Base-by-base conservation (phyloP, 495 filamentous ascomycete genomes). In the Aspergillus sclerotiicarbonarius region DNA sequence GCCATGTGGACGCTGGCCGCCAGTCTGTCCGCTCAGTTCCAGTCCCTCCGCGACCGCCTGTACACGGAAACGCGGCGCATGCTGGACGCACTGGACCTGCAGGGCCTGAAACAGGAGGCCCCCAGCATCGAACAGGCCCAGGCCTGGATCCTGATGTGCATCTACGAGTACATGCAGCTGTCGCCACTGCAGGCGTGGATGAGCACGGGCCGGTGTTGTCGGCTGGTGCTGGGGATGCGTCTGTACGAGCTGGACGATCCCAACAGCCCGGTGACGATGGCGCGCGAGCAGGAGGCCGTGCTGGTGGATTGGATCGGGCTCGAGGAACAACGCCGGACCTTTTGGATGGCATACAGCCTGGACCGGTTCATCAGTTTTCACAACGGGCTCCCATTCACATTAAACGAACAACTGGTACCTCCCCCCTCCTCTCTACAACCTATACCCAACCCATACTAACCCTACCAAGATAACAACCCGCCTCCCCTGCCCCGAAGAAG, bases 1-100 rank as follows among this genome's bases (percentile, higher is more conserved):
- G 80, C 82, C 31, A 83, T 84, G 80, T 83, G 81, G 76, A 79
- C 80, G 1, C 59, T 80, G 8, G 80, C 82, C 9, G 77, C 77
- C 30, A 76, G 77, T 0, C 64, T 80, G 4, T 84, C 82, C 0
- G 75, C 78, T 2, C 81, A 83, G 49, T 82, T 83, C 51, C 69
- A 77, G 19, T 63, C 71, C 12, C 63, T 79, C 10, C 69, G 76
- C 10, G 77, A 81, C 1, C 37, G 65, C 0, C 62, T 84, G 4
- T 84, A 84, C 61, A 62, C 62, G 4, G 74, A 81, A 32, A 80
- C 80, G 2, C 70, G 75, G 16, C 72, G 70, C 31, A 77, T 77
- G 67, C 71, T 85, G 15, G 64, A 67, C 8, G 21, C 52, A 0
- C 58, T 67, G 0, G 67, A 72, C 18, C 39, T 56, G 0, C 53